Evolutionary conservation across 2,329 filamentous ascomycete species (phyloP), one percentile per base, ranked within the genome.

Genomic region (Cytospora schulzeri): DNA sequence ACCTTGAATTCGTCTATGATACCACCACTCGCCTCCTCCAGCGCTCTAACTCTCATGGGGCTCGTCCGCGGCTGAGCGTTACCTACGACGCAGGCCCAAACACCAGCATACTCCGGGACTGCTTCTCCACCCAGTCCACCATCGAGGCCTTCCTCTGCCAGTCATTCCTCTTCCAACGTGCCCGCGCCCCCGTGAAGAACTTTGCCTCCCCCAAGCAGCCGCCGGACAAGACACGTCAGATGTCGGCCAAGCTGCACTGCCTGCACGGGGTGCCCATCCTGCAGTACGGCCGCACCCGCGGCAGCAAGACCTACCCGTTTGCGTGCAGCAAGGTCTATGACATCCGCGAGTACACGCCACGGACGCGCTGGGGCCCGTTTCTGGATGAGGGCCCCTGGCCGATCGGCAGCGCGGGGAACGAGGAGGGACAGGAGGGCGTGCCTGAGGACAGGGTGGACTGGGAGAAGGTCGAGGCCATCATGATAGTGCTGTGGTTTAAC

Each of bases 401-500:
- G 14, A 51, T 57, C 19, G 55, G 62, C 15, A 64, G 33, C 29
- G 54, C 38, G 14, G 33, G 24, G 41, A 45, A 57, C 28, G 51
- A 56, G 9, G 26, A 57, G 5, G 59, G 33, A 31, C 50, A 28
- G 33, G 22, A 38, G 24, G 57, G 53, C 26, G 54, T 45, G 4
- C 59, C 62, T 11, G 41, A 58, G 0, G 81, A 81, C 60, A 75
- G 76, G 6, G 88, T 91, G 0, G 90, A 94, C 74, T 94, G 91
- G 91, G 90, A 93, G 75, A 91, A 91, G 77, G 77, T 93, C 14
- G 91, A 93, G 75, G 87, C 89, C 11, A 84, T 92, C 61, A 85
- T 92, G 80, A 79, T 93, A 4, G 85, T 89, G 2, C 75, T 93
- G 4, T 84, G 83, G 4, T 81, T 84, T 71, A 92, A 92, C 71